Base-by-base conservation (phyloP, 1,284 basidiomycete genomes). In the Boletus sp. region DNA sequence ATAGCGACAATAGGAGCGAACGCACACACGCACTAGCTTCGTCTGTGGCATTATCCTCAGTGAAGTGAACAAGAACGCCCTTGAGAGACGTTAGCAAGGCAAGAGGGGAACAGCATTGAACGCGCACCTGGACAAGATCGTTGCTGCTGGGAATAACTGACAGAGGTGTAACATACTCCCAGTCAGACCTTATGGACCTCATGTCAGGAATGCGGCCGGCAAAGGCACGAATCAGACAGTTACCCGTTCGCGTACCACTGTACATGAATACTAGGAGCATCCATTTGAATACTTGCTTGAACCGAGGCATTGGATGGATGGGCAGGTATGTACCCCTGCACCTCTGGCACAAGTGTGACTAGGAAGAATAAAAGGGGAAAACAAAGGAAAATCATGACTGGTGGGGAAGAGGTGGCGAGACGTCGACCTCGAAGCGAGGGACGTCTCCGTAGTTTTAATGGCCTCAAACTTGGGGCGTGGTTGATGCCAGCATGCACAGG, bases 11-110 rank as follows among this genome's bases (percentile, higher is more conserved):
- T 16, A 34, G 23, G 22, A 45, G 19, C 22, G 14, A 57, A 44
- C 19, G 32, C n/a, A n/a, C 27, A n/a, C 33, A 50, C 49, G 43
- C 45, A 66, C 70, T 63, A 72, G 74, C 72, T 17, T 59, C 56
- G 48, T 72, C 67, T 44, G 63, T 71, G 13, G 71, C 70, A 41
- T 63, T 66, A 30, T 72, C 69, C 58, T 91, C 89, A 0, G 83
- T 79, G 60, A 92, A 92, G 65, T 88, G 87, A 16, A 91, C 82
- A 26, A 93, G 66, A 12, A 82, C 84, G 19, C 90, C 90, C 78
- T 88, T 40, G 7, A 2, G 33, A 13, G 26, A 27, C 1, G 26
- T 65, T 8, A 51, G 43, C 26, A 16, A 46, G 25, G 38, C 10
- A 39, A 29, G 46, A 16, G 29, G 5, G 25, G 26, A 35, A 32